Base-by-base conservation (phyloP, 495 filamentous ascomycete species). In the Beverwykella pulmonaria region DNA sequence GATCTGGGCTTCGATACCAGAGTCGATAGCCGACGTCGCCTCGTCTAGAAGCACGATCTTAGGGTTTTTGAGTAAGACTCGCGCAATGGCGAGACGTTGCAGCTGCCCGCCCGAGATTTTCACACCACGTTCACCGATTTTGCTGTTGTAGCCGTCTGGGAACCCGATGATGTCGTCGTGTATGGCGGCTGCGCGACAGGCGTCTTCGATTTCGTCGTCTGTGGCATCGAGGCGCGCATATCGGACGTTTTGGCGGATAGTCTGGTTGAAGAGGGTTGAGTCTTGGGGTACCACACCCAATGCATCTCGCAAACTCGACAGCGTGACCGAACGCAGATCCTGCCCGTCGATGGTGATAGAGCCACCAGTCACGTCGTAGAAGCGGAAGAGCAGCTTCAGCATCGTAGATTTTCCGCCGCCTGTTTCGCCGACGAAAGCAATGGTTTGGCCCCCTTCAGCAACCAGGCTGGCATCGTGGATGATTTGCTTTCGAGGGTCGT, bases 191-290 rank as follows among this genome's bases (percentile, higher is more conserved):
- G 83, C 79, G 30, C 78, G 73, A 63, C 84, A 87, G 0, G 68
- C 82, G 46, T 80, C 60, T 26, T 68, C 54, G n/a, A 84, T 70
- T 27, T 78, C 73, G 22, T 75, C 75, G 25, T 83, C 79, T 0
- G 79, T 76, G 4, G 79, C 75, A 14, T 80, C 77, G 44, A 80
- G 65, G 19, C 78, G 74, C 4, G 83, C 86, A 0, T 88, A 78
- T 5, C 83, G 73, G 39, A 89, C 79, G 63, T 90, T 90, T 32
- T 88, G 83, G 22, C 79, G 79, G 47, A 87, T 78, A 0, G 79
- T 82, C 19, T 63, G 71, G 69, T 71, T 61, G 64, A 71, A 75
- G 1, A 75, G 61, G 3, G 55, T 47, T 1, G 70, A 63, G 32
- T 75, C 73, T 47, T 75, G 73, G 1, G 58, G 53, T 1, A 75